Evolutionary conservation across 2,329 filamentous ascomycete species (phyloP), one percentile per base, ranked within the genome.

Genomic region (Exophiala lecanii-corni): DNA sequence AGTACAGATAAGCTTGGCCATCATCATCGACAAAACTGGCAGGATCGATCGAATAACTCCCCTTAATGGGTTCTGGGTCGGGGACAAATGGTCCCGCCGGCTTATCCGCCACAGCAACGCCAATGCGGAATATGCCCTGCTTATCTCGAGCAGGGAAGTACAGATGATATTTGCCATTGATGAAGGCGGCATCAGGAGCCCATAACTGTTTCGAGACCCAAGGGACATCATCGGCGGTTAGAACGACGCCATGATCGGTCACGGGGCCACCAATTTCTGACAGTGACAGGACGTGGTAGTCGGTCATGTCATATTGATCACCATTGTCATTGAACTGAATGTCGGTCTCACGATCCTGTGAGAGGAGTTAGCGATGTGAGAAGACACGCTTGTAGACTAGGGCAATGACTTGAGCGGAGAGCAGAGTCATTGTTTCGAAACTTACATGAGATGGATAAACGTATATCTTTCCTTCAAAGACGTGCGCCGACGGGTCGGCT

Each of bases 271-370:
- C 73, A 17, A 78, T 67, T 1, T 73, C 68, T 45, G 78, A 64
- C 19, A 76, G 68, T 53, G 76, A 81, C 64, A 89, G 81, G 61
- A 89, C 85, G 64, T 89, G 84, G 72, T 89, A 89, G 69, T 89
- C 85, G 43, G 69, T 74, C 85, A 89, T 89, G 68, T 87, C 85
- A 62, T 88, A 89, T 62, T 89, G 85, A 67, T 88, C 84, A 59
- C 85, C 85, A 73, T 88, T 87, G 72, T 89, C 84, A 68, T 89
- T 89, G 71, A 84, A 82, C 44, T 75, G 45, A 62, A 87, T 85
- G 63, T 80, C 75, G 4, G 82, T 86, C 62, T 86, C 81, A 54
- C 83, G 77, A 65, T 89, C 84, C 66, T 89, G 84, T 30, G 10
- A 19, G 25, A 17, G 21, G 37, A 15, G 9, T 10, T 16, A 7